Conservation (phyloP, 441 rosid genomes). For the Populus tomentosa region DNA sequence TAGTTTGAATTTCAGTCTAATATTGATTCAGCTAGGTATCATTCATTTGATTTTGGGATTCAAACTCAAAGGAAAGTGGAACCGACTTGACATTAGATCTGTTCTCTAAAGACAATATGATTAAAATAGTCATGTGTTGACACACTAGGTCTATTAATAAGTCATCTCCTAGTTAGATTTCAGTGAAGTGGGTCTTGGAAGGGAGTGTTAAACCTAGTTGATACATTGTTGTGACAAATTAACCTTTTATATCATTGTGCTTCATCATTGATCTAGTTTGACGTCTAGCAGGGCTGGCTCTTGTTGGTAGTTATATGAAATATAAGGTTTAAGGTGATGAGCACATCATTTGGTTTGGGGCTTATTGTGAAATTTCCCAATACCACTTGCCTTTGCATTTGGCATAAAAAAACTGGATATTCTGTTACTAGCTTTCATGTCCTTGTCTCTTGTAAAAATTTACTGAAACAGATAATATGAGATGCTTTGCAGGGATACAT, state of each 20-base stretch:
- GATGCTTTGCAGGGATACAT: slow-evolving; percentile 58
- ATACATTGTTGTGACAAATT: neutral
- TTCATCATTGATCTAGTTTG: neutral
- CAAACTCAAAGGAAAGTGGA: slow-evolving; percentile 5
- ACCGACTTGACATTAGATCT: slow-evolving; percentile 12
- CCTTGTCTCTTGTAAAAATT: neutral
- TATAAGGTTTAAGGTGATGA: neutral
- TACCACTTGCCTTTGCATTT: slow-evolving; percentile 8
- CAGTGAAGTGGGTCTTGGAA: neutral
- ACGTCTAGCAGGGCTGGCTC: neutral
- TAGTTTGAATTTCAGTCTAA: neutral
- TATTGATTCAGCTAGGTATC: slow-evolving; percentile 1
- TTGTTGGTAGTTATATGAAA: neutral
- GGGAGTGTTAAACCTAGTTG: neutral
- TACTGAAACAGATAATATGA: slow-evolving; percentile 25
- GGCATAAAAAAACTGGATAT: neutral
- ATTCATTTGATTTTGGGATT: slow-evolving; percentile 5
- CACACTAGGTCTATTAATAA: neutral
- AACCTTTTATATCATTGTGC: neutral
- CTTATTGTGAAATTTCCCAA: neutral
- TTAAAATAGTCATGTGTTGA: neutral
- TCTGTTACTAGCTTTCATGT: neutral
- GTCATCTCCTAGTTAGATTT: neutral
- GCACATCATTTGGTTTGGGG: neutral
- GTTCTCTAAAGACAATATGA: neutral